These are phyloP conservation scores for Neonectria punicea DNA, from an alignment of 2,329 filamentous ascomycete genomes.

Conservation along the genomic window DNA sequence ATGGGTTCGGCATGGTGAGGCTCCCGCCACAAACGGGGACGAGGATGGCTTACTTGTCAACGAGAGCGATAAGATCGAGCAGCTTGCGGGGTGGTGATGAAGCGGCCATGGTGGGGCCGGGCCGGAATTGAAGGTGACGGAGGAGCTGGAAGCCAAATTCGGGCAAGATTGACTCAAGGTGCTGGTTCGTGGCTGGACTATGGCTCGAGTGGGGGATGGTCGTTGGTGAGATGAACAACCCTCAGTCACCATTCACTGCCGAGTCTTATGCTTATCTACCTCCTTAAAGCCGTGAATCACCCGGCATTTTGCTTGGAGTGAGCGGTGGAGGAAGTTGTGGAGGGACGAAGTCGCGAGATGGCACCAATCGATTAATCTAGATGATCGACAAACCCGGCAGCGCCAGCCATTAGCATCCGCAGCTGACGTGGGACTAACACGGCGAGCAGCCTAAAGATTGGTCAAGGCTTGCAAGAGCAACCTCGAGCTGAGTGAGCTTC, in stretches of 20 bases:
- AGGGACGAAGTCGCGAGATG: neutral
- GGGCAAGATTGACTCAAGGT: neutral
- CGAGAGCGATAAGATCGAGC: conserved; percentile 52
- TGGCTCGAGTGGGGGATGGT: neutral
- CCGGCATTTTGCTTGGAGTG: conserved; percentile 11
- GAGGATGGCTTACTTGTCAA: conserved; percentile 53
- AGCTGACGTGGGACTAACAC: neutral
- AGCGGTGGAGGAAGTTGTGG: neutral
- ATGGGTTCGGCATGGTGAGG: conserved; percentile 1
- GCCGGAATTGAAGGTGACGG: neutral
- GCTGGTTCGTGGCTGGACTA: neutral
- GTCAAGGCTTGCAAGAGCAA: neutral
- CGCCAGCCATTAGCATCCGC: neutral
- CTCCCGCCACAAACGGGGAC: neutral
- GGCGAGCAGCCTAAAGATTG: neutral
- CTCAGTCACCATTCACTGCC: neutral
- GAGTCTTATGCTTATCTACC: neutral
- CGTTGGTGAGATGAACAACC: neutral
- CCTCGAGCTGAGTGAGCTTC: neutral
- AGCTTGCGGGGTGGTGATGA: conserved; percentile 38
- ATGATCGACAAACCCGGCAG: neutral
- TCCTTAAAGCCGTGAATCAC: conserved; percentile 5
- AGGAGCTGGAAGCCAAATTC: neutral
- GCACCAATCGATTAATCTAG: neutral
- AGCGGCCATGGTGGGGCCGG: conserved; percentile 23